Percentiles rank a stretch among this genome's conserved stretches.
Conservation (phyloP, 805 yeast genomes). For the Zygoascus biomembranicola region DNA sequence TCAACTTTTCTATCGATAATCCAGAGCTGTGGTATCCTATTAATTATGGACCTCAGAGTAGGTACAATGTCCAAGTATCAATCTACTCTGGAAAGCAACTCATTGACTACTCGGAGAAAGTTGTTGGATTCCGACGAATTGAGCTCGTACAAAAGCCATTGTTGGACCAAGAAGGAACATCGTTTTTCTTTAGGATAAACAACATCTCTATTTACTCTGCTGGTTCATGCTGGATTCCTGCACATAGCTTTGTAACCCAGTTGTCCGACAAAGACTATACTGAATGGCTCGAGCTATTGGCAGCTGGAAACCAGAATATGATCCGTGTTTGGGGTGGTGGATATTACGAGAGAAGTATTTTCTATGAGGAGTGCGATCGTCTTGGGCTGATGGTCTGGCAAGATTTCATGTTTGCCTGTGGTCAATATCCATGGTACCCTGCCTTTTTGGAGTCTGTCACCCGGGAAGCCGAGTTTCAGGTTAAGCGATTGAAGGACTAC, state of each 20-base stretch:
- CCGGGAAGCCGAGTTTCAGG: conserved; percentile 33
- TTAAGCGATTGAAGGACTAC: conserved; percentile 35
- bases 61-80: conserved; percentile 24
- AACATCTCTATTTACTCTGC: conserved; percentile 31
- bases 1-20: conserved; percentile 13
- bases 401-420: conserved; percentile 53
- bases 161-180: conserved; percentile 29
- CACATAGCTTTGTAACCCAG: conserved; percentile 33
- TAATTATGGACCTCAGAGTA: conserved; percentile 31
- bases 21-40: conserved; percentile 38
- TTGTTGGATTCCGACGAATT: conserved; percentile 33
- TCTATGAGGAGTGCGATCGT: conserved; percentile 38
- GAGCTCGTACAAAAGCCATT: conserved; percentile 34
- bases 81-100: neutral
- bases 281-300: conserved; percentile 30
- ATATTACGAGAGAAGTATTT: conserved; percentile 34
- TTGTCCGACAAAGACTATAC: conserved; percentile 32
- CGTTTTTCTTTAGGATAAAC: conserved; percentile 39
- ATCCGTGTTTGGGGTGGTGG: conserved; percentile 47
- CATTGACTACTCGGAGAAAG: conserved; percentile 10
- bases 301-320: conserved; percentile 37
- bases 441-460: conserved; percentile 31
- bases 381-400: conserved; percentile 45
- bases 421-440: conserved; percentile 40
- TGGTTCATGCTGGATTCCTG: conserved; percentile 46